phyloP scores from a whole-genome alignment of 75 land plant genomes.

The Pinus albicaulis region DNA sequence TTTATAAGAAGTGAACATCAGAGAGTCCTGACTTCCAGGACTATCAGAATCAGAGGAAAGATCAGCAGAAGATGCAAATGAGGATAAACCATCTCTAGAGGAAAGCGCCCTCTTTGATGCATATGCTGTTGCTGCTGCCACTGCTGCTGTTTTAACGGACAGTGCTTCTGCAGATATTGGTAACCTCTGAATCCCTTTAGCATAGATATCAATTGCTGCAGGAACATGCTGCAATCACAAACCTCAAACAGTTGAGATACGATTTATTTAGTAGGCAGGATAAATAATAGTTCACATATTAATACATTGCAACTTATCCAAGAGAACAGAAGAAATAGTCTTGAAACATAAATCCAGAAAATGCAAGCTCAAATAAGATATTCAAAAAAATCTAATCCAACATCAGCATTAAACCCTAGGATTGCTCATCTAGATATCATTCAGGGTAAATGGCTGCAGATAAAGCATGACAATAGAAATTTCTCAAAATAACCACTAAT shows the following conservation, averaged over 20 bases:
- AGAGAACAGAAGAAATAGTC: background rate
- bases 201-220: background rate
- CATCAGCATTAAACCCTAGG: no score
- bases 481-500: no score
- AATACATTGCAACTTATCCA: background rate
- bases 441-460: background rate
- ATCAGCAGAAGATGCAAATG: constrained; percentile 1
- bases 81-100: background rate
- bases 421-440: background rate
- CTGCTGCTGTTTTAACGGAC: background rate
- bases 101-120: background rate
- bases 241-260: background rate
- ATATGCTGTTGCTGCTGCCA: background rate
- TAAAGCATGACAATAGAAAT: no score
- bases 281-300: background rate
- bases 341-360: background rate
- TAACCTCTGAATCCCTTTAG: background rate
- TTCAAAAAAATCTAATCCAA: background rate
- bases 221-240: background rate
- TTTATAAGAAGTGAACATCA: background rate
- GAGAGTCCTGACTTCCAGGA: background rate
- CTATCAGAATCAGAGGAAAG: background rate
- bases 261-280: background rate
- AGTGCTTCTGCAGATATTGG: background rate
- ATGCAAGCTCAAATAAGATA: background rate